Base-by-base conservation (phyloP, 768 basidiomycete genomes). In the Ramaria rubella region DNA sequence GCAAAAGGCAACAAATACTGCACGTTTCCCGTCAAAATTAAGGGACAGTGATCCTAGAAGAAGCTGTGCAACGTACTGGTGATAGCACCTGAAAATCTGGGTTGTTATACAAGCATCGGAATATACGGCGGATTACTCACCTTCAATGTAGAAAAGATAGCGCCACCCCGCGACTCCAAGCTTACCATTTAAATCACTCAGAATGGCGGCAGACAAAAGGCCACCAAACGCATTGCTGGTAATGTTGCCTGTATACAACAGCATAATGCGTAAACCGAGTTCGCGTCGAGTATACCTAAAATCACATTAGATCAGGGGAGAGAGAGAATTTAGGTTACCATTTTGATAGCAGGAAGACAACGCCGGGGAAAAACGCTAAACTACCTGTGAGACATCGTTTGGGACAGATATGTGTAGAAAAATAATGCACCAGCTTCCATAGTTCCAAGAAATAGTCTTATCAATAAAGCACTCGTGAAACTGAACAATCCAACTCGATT, bases 181-280 rank as follows among this genome's bases (percentile, higher is more conserved):
- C 52, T 75, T 75, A 6, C 83, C 85, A 38, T 89, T 78, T 85
- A 91, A 88, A 15, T 73, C 71, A 60, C 79, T 75, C n/a, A 92
- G 77, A 52, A 92, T 87, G 1, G 80, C 84, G 29, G 87, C 86
- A 12, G 89, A 87, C 52, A 92, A 79, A 11, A 92, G 72, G 2
- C 87, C 77, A 4, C 89, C 89, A 65, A 91, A 90, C 0, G 88
- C 90, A 73, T 91, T 93, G 57, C 81, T 83, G 50, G 90, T 82
- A 27, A 91, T 73, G 62, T 77, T 82, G 23, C 90, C 89, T 58
- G 86, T 87, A 38, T 78, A 79, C 30, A 90, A 74, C 43, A 86
- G 64, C 6, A 87, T 84, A 12, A 79, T 85, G 52, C 87, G 75
- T 49, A 82, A 72, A 36, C 86, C 88, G 38, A 91, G 73, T 64